These are phyloP conservation scores for Coprinopsis cinerea DNA, from an alignment of 768 basidiomycete species.

Conservation along the genomic window DNA sequence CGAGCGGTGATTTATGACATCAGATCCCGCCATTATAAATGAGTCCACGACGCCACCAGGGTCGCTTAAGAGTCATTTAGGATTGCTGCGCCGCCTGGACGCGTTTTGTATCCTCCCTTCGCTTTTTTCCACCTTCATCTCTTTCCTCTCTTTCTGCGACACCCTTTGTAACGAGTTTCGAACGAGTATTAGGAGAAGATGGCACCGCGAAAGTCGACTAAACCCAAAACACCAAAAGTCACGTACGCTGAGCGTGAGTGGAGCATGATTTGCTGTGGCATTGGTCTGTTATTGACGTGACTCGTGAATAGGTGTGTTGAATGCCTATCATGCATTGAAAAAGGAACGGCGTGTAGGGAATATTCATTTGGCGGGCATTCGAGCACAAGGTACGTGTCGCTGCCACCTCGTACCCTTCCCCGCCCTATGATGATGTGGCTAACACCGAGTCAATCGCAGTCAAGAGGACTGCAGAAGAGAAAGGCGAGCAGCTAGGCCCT, in stretches of 20 bases:
- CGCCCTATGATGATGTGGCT: not conserved
- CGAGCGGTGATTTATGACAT: no score
- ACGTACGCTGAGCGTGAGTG: not conserved
- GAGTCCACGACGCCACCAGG: no score
- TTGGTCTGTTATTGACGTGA: not conserved
- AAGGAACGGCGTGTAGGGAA: slow-evolving; percentile 3
- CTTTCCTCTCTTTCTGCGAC: no score
- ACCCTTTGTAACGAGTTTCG: no score
- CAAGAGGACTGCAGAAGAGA: slow-evolving; percentile 8
- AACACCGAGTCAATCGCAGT: not conserved
- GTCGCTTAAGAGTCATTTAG: no score
- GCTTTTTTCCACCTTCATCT: no score
- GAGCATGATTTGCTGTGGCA: not conserved
- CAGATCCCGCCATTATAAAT: no score
- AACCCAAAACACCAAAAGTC: not conserved
- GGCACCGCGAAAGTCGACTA: not conserved
- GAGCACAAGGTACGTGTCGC: slow-evolving; percentile 4
- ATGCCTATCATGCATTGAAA: slow-evolving; percentile 3
- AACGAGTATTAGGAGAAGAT: no score
- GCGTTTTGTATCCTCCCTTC: no score
- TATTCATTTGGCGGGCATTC: slow-evolving; percentile 7
- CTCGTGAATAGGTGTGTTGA: slow-evolving; percentile 4
- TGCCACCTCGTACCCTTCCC: not conserved
- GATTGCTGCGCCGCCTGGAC: no score
- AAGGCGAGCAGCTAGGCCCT: slow-evolving; percentile 4